Base-by-base conservation (phyloP, 208 protist species). In the Kentomonas sorsogonicus region DNA sequence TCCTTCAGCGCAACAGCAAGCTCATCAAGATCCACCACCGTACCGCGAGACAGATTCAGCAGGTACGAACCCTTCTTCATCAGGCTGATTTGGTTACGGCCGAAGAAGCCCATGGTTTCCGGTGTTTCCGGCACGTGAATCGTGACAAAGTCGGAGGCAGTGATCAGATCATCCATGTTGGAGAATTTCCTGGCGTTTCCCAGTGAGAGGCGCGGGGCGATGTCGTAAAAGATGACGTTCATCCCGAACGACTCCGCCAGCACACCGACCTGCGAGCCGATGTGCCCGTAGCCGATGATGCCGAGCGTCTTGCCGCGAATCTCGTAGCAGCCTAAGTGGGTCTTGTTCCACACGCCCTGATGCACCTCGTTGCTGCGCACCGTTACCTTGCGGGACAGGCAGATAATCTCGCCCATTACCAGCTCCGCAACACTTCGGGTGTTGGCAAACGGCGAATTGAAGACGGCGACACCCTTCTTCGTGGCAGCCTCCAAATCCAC, bases 381-480 rank as follows among this genome's bases (percentile, higher is more conserved):
- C 16, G 87, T 80, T 2, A 97, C 23, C 56, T 93, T 83, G 10
- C 96, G 76, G 18, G 94, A 69, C 1, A 97, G 74, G 20, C 57
- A 72, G 51, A 98, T 96, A 36, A 97, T 89, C 36, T 97, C 79
- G 13, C 71, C 80, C 39, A 97, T 93, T 7, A 96, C 82, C 0
- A 97, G 74, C 66, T 98, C 95, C 0, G 95, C 93, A 34, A 98
- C 92, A 60, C 87, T 95, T 38, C 95, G 74, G 1, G 83, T 96
- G 69, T 97, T 98, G 22, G 86, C 81, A 74, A 96, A 98, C 2
- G 93, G 94, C n/a, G 91, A 96, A 59, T 97, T 97, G 63, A 97
- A 98, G 15, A 98, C 93, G 6, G 89, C 89, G 20, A 97, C 74
- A 34, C 91, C 93, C 16, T 52, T 60, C 22, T 66, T 60, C 41